Base-by-base conservation (phyloP, 2,329 filamentous ascomycete species). In the Microsporum ferrugineum region DNA sequence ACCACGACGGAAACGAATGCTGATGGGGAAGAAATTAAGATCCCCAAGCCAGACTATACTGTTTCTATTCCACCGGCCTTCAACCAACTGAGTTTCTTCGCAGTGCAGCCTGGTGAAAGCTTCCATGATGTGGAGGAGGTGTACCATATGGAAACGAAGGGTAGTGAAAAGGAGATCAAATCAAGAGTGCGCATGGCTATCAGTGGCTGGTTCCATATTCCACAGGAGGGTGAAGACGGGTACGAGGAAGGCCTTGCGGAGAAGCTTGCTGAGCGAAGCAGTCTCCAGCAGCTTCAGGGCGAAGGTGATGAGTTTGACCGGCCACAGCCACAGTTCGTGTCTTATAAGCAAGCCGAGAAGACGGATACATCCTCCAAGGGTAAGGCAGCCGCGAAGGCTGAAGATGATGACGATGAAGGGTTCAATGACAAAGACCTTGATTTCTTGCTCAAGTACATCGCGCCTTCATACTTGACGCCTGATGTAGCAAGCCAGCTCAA, bases 81-180 rank as follows among this genome's bases (percentile, higher is more conserved):
- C 85, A 96, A 97, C 74, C 94, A 99, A 78, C 81, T 99, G 63
- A 94, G 89, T 68, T 99, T 99, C 82, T 99, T 99, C 74, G 91
- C 91, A 17, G 95, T 99, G 5, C 91, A 96, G 77, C 94, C 94
- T 0, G 94, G 94, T n/a, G 87, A 96, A 80, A 97, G 92, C 73
- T 99, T 97, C 75, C 94, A 99, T 75, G 94, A 99, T 72, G 94
- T 99, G 60, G 92, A 97, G 76, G 94, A 99, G 76, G 94, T 99
- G 3, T 97, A 96, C 76, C 85, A 88, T 71, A 81, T 84, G 69
- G 79, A 77, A 65, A 80, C 71, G 63, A 79, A 77, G 65, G 79
- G 71, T 63, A 79, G 78, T 71, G 81, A 78, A 68, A 82, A 84
- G 74, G 82, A 85, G 60, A 81, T 80, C 71, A 84, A 80, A 73